Conservation (phyloP, 164 flowering plant genomes). For the Malania oleifera region DNA sequence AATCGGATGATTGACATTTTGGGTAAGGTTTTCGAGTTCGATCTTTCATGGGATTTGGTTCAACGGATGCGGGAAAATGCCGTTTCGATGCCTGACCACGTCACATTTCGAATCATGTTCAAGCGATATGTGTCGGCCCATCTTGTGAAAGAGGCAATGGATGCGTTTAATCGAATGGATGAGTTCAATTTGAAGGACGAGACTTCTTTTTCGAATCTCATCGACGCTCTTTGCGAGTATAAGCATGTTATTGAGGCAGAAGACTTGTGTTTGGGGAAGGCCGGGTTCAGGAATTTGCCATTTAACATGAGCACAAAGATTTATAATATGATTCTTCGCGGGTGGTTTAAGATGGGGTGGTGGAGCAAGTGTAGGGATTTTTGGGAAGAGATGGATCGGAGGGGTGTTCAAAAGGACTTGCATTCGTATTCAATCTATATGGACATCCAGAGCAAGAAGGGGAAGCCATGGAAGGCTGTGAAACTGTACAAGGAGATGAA, state of each 20-base stretch:
- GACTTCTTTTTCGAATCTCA: conserved; percentile 49
- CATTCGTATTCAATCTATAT: conserved; percentile 84
- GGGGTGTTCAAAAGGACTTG: conserved; percentile 54
- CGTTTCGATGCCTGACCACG: conserved; percentile 38
- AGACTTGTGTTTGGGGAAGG: conserved; percentile 47
- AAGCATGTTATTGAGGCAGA: conserved; percentile 89
- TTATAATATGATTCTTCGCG: conserved; percentile 72
- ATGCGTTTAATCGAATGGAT: conserved; percentile 29
- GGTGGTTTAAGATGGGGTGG: conserved; percentile 81
- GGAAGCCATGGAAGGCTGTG: conserved; percentile 86
- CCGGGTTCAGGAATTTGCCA: conserved; percentile 1
- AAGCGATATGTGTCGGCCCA: conserved; percentile 75
- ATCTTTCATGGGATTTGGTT: conserved; percentile 51
- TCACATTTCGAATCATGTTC: conserved; percentile 71
- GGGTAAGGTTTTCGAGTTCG: conserved; percentile 85
- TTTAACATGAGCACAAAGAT: conserved; percentile 39
- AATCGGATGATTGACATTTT: conserved; percentile 67
- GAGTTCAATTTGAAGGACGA: conserved; percentile 69
- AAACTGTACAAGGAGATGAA: conserved; percentile 84
- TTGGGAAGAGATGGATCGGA: conserved; percentile 86
- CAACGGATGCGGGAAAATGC: conserved; percentile 31
- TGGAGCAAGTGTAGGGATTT: conserved; percentile 84
- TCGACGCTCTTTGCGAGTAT: conserved; percentile 87
- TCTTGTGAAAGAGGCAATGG: conserved; percentile 59
- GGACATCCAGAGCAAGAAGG: conserved; percentile 72